Evolutionary conservation across 352 stramenopile species (phyloP), one percentile per base, ranked within the genome.

Genomic region (Globisporangium irregulare): DNA sequence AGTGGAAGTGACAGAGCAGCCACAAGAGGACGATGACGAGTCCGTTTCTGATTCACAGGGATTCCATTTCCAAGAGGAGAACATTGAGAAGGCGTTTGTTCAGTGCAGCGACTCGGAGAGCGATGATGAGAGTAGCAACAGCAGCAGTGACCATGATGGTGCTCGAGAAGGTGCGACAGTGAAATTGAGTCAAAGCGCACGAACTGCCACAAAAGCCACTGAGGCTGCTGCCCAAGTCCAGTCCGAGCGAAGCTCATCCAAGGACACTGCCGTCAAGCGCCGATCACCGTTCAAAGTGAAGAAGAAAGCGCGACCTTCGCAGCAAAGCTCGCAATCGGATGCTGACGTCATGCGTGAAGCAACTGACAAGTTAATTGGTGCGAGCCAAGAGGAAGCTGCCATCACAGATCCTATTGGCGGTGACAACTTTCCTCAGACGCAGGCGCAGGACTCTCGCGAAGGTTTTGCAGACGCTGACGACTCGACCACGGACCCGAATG

Each of bases 31-130:
- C 8, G 25, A 62, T 15, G n/a, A 61, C 3, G 60, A 51, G 8
- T 62, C 67, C 8, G 67, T 72, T 0, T 27, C 73, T 15, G 73
- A 78, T 22, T 84, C 62, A 25, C 71, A 84, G 60, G 75, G 67
- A 12, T 79, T 67, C 41, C 70, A 72, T 43, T 91, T 87, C 67
- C 73, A 80, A 59, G 62, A 80, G 41, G 81, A 89, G 29, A 75
- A 87, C 62, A 77, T 90, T 36, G 66, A 65, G 64, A 63, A 86
- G 43, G 80, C 79, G 1, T 90, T 90, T 64, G 66, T 87, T 12
- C 69, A 75, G 27, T 84, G 62, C 56, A 83, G 73, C 32, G 83
- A 87, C 56, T 70, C 74, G 4, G 82, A 90, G 36, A 86, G 73
- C 32, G 80, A 81, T 15, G 59, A 32, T 22, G 50, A 62, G 38